phyloP scores from a whole-genome alignment of 148 eudicot species.

The Chenopodium album region DNA sequence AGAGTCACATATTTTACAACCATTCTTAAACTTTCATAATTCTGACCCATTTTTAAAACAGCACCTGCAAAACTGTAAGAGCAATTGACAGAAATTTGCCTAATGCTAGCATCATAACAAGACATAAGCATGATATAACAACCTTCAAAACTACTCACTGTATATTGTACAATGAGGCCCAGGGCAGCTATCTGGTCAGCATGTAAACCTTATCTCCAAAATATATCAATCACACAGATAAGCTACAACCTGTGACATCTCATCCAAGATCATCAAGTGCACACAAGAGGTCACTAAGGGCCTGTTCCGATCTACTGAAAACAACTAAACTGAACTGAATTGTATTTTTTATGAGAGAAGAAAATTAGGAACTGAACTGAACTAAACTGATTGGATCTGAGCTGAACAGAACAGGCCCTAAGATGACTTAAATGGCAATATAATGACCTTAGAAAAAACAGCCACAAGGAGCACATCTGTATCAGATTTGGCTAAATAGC shows the following conservation, averaged over 20 bases:
- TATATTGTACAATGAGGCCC: background rate
- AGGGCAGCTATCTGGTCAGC: slow-evolving; percentile 44
- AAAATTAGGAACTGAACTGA: too few species aligned
- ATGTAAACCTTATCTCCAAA: slow-evolving; percentile 33
- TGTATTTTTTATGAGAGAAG: too few species aligned
- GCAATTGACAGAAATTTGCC: background rate
- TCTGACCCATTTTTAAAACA: background rate
- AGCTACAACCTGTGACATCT: slow-evolving; percentile 39
- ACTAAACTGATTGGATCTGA: too few species aligned
- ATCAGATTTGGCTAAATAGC: slow-evolving; percentile 54
- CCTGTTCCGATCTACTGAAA: too few species aligned
- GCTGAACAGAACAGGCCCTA: too few species aligned
- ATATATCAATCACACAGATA: slow-evolving; percentile 32
- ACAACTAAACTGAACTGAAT: too few species aligned
- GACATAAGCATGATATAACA: background rate
- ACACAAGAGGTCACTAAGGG: background rate
- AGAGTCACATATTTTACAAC: background rate
- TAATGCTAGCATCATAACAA: background rate
- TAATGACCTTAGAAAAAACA: background rate
- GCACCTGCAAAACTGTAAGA: background rate
- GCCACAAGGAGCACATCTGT: slow-evolving; percentile 44
- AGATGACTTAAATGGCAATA: background rate
- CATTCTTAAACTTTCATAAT: background rate
- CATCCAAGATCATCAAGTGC: slow-evolving; percentile 17
- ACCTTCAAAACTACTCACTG: background rate